Base-by-base conservation (phyloP, 2,329 filamentous ascomycete genomes). In the Escovopsis weberi region DNA sequence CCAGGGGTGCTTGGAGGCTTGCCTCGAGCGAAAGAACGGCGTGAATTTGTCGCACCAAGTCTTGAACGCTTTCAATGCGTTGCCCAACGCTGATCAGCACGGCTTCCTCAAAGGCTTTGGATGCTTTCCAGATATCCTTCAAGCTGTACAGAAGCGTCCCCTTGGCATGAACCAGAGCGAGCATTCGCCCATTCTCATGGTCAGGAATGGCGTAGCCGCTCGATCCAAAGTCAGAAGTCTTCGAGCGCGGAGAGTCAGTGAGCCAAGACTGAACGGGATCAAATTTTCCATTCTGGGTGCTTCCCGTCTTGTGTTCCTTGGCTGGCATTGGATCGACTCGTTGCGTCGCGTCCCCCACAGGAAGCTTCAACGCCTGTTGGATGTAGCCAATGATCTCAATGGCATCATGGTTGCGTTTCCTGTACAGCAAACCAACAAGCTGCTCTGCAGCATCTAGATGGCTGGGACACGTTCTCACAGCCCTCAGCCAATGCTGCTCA, bases 401-500 rank as follows among this genome's bases (percentile, higher is more conserved):
- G 7, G 91, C 91, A 57, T 96, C 86, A 52, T 74, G 78, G 39
- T 80, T 83, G 48, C 88, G 75, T 45, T 93, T 82, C 47, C 80
- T 85, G 57, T 89, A 95, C 15, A 96, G 62, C 38, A 96, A 67
- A 1, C 87, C 86, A 28, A 96, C 84, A 1, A 98, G 72, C 65
- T 96, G 88, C 58, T 98, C 91, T 3, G 91, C 86, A 7, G 91
- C 88, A 63, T 98, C 91, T 44, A 98, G 83, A 61, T 94, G 93
- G 55, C 79, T 83, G 1, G 91, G 91, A 8, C 85, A 80, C 44
- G 85, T 67, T 55, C 79, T 83, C 26, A 96, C 78, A n/a, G 87
- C 87, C 47, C 75, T 77, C 49, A 82, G 69, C 91, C 91, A 98
- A 55, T 87, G 75, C 45, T 78, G 72, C 56, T 94, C 82, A 6